phyloP scores from a whole-genome alignment of 768 basidiomycete genomes.

The Leccinum sublutescens region DNA sequence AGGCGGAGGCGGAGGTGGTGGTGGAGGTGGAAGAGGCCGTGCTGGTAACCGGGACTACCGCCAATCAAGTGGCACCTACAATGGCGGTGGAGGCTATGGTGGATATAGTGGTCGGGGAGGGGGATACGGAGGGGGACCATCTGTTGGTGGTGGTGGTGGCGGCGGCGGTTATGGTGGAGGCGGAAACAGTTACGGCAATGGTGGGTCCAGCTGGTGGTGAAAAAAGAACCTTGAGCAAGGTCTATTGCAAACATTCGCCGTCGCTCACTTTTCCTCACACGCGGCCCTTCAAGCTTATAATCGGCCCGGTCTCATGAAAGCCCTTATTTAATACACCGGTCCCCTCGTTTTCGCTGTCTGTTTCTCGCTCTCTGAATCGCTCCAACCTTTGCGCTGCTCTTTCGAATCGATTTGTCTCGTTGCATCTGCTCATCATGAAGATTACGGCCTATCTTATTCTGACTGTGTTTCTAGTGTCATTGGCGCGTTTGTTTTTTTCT shows the following conservation, averaged over 20 bases:
- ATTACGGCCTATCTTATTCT: slow-evolving; percentile 42
- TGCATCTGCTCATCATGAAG: slow-evolving; percentile 49
- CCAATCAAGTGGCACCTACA: slow-evolving; percentile 25
- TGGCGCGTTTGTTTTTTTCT: slow-evolving; percentile 28
- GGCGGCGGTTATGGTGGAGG: slow-evolving; percentile 29
- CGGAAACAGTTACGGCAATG: slow-evolving; percentile 31
- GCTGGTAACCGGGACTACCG: slow-evolving; percentile 39
- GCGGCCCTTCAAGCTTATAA: slow-evolving; percentile 15
- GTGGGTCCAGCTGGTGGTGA: slow-evolving; percentile 49
- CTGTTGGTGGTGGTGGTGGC: slow-evolving; percentile 27
- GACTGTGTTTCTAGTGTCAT: slow-evolving; percentile 39
- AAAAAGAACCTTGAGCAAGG: slow-evolving; percentile 21
- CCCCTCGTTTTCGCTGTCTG: slow-evolving; percentile 22
- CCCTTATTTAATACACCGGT: slow-evolving; percentile 20
- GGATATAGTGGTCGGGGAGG: slow-evolving; percentile 34
- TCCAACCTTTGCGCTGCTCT: slow-evolving; percentile 63
- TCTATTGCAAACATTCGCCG: slow-evolving; percentile 7
- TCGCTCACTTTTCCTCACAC: slow-evolving; percentile 7
- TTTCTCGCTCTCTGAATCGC: slow-evolving; percentile 34
- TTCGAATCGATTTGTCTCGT: slow-evolving; percentile 56
- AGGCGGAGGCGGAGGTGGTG: slow-evolving; percentile 15
- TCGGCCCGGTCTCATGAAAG: slow-evolving; percentile 26
- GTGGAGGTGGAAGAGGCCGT: slow-evolving; percentile 31
- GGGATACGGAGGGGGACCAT: slow-evolving; percentile 42
- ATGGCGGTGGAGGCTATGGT: slow-evolving; percentile 35